phyloP scores from a whole-genome alignment of 1,139 yeast genomes.

The Lodderomyces orthopsilosis region DNA sequence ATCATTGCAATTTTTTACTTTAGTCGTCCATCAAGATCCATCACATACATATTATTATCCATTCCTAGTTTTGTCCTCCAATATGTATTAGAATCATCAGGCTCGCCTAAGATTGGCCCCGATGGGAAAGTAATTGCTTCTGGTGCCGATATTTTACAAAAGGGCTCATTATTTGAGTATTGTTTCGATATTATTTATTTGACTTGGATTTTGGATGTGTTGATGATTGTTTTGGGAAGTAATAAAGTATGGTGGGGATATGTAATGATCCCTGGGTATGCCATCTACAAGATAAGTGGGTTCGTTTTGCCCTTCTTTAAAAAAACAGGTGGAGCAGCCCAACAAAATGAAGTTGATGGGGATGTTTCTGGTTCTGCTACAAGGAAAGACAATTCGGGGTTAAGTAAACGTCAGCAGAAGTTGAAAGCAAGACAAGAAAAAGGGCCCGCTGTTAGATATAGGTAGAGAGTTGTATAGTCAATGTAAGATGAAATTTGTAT shows the following conservation, averaged over 20 bases:
- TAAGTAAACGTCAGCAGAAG: conserved; percentile 51
- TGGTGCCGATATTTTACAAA: conserved; percentile 65
- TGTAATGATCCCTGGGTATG: conserved; percentile 47
- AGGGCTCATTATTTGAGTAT: conserved; percentile 68
- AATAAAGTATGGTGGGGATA: conserved; percentile 64
- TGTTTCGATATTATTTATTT: conserved; percentile 72
- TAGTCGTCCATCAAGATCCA: conserved; percentile 52
- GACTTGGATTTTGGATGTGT: conserved; percentile 59
- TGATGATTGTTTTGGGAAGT: conserved; percentile 54
- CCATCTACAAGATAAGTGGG: conserved; percentile 48
- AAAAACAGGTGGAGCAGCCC: conserved; percentile 9
- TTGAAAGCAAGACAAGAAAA: conserved; percentile 45
- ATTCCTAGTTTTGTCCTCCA: conserved; percentile 57
- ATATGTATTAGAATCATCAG: conserved; percentile 58
- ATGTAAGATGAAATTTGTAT: not conserved
- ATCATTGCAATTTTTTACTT: conserved; percentile 41
- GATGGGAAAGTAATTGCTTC: conserved; percentile 38
- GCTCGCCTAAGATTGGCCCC: conserved; percentile 56
- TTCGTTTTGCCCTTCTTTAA: conserved; percentile 22
- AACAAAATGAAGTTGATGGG: not conserved
- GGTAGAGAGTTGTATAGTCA: conserved; percentile 14
- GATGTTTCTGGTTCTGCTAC: not conserved
- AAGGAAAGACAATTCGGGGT: conserved; percentile 13
- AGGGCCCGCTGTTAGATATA: conserved; percentile 27
- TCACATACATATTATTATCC: conserved; percentile 54